Evolutionary conservation across 129 eudicot species (phyloP).

Genomic region (Erigeron canadensis): DNA sequence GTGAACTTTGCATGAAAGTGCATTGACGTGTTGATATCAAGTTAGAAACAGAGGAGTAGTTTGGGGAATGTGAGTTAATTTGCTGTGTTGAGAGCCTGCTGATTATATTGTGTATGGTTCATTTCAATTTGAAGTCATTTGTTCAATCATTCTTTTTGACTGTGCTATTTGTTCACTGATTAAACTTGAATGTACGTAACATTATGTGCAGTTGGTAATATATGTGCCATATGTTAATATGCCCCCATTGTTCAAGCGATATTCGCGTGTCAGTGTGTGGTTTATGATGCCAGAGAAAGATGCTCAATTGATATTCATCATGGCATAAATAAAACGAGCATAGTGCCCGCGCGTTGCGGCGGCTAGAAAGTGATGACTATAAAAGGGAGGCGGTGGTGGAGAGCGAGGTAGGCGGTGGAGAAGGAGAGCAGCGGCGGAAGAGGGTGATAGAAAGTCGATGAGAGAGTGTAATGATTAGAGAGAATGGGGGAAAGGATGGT

Average conservation of each 20-base stretch:
- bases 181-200: conserved; percentile 11
- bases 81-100: neutral
- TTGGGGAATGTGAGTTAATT: neutral
- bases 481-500: too few species aligned
- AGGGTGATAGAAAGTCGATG: too few species aligned
- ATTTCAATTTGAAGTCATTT: neutral
- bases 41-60: conserved; percentile 11
- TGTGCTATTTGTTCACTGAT: conserved; percentile 8
- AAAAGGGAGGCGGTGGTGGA: too few species aligned
- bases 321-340: neutral
- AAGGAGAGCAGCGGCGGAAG: too few species aligned
- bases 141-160: conserved; percentile 18
- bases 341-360: too few species aligned
- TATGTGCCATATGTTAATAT: neutral
- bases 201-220: conserved; percentile 12
- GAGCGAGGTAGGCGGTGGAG: too few species aligned
- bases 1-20: neutral
- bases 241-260: conserved; percentile 3
- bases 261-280: neutral
- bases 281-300: neutral
- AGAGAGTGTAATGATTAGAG: too few species aligned
- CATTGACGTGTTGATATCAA: neutral
- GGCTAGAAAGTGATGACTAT: too few species aligned
- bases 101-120: neutral
- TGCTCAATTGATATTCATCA: neutral